Base-by-base conservation (phyloP, 129 eudicot genomes). In the Silybum marianum region DNA sequence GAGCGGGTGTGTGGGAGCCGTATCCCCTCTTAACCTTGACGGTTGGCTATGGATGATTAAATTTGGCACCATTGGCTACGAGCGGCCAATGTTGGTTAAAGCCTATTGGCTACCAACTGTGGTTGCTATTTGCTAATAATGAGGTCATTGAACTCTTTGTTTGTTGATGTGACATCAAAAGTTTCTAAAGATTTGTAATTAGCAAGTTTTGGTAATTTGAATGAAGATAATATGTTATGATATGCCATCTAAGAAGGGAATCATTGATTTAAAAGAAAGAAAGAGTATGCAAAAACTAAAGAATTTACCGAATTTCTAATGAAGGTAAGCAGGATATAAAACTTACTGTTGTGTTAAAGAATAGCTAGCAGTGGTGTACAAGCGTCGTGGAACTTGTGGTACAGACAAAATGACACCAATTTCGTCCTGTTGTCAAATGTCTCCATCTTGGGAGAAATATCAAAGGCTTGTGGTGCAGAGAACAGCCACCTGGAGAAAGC, bases 391-490 rank as follows among this genome's bases (percentile, higher is more conserved):
- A 22, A 22, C 13, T 42, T 42, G 11, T 42, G 14, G 16, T 42
- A 42, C 72, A 25, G 8, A 26, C 21, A 68, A 68, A 26, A 68
- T 25, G 72, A 26, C 72, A 25, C 6, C 21, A 9, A 11, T 67
- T 12, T 18, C 36, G 36, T 3, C 38, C 72, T 25, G 19, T 25
- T 67, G 2, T 24, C 32, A 68, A 25, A 26, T 24, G 39, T 26
- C 38, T 68, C n/a, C 72, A 68, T 24, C 69, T 22, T 19, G 26
- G 69, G 13, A 63, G 26, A 63, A 25, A 68, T 68, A 68, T 25
- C 19, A 12, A 68, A 25, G 36, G 19, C n/a, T 68, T 24, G 72
- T 68, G 72, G 72, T 68, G n/a, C 72, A 68, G n/a, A 68, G 38
- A 25, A 68, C 19, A 11, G 72, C 19, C 36, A 68, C 38, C 72